Evolutionary conservation across 2,329 filamentous ascomycete species (phyloP).

Genomic region (Colletotrichum melonis): DNA sequence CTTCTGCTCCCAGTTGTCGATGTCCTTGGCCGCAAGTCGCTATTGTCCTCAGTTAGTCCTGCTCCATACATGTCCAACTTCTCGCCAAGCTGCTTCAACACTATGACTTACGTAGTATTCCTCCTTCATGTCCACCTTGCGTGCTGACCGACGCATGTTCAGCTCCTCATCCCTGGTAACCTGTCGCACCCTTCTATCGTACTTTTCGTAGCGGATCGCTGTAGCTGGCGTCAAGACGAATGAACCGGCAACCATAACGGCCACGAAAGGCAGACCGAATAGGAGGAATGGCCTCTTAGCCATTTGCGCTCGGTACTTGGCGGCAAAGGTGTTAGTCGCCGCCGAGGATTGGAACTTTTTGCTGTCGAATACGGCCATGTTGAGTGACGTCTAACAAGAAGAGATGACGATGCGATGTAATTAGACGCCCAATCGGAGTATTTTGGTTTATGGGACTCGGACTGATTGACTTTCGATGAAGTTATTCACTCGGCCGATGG

Average conservation of each 20-base stretch:
- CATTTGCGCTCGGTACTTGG: constrained; percentile 80
- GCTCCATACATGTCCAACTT: constrained; percentile 39
- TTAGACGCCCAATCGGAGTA: not conserved
- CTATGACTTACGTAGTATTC: constrained; percentile 81
- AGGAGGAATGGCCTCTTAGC: constrained; percentile 87
- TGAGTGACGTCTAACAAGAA: constrained; percentile 36
- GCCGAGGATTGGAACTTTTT: constrained; percentile 78
- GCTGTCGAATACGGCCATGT: constrained; percentile 73
- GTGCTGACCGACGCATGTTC: constrained; percentile 76
- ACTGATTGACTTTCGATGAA: not conserved
- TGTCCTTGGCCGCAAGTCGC: constrained; percentile 87
- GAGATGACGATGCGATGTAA: not conserved
- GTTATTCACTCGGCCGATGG: not conserved
- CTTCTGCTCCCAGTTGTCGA: constrained; percentile 98
- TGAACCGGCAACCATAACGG: constrained; percentile 89
- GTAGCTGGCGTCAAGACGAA: constrained; percentile 96
- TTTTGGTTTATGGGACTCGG: not conserved
- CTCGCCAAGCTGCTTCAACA: not conserved
- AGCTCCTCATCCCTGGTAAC: constrained; percentile 88
- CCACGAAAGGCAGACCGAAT: constrained; percentile 93
- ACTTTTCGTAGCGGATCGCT: constrained; percentile 90
- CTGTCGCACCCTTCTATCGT: constrained; percentile 90
- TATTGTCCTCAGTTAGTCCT: constrained; percentile 70
- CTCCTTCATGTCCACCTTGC: constrained; percentile 83
- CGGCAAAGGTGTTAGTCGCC: constrained; percentile 76